Base-by-base conservation (phyloP, 345 rosid species). In the Populus pruinosa region DNA sequence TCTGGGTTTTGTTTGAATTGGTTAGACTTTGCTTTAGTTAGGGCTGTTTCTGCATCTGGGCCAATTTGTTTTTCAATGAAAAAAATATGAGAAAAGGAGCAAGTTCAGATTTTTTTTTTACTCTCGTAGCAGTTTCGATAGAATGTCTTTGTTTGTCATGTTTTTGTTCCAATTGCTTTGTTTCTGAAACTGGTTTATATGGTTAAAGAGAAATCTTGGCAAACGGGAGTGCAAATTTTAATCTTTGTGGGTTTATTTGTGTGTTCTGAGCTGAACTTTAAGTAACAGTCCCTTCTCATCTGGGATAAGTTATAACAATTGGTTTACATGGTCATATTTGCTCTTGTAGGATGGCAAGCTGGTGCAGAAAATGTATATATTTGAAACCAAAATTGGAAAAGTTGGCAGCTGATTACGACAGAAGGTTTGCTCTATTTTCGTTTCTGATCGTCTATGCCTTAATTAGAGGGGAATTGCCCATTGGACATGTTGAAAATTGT, bases 341-440 rank as follows among this genome's bases (percentile, higher is more conserved):
- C 77, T 74, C 74, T 69, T 89, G 88, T 86, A 95, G 98, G 99
- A 91, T 90, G 92, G 99, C 98, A 69, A 88, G 83, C 84, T 95
- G 98, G 98, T 95, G 99, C 87, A 91, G 98, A 79, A 95, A 95
- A 84, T 93, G 98, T 78, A 88, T 93, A 63, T 93, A 91, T 81
- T 81, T 96, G 81, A 91, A 87, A 79, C 99, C 99, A 0, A 90
- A 93, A 79, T 83, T 93, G 89, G 93, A 92, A 84, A 96, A 89
- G 87, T 86, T 96, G 73, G 97, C 99, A 56, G 94, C 93, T 79
- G 96, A 96, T 73, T 93, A 89, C 86, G 77, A 89, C 78, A 92
- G 88, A 77, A 89, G 98, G 99, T 95, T 78, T 79, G 85, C 64
- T 78, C 67, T 50, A 44, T 23, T 74, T 73, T 49, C 17, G 67